Evolutionary conservation across 805 yeast genomes (phyloP).

Genomic region (Clavispora fructus): DNA sequence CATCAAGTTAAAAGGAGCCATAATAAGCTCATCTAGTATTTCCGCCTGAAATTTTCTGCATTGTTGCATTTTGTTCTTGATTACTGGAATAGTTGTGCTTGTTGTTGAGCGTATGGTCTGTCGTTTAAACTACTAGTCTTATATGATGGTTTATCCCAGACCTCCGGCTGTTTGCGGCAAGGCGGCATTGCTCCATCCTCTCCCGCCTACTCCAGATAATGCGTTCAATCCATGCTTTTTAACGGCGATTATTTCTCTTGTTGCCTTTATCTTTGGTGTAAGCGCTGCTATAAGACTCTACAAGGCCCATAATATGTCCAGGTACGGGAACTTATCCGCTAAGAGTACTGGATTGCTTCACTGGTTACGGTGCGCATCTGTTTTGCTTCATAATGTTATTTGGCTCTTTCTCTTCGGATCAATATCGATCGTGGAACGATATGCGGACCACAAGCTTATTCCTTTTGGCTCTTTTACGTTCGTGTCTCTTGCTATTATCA

Average conservation of each 20-base stretch:
- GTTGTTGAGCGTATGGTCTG: neutral
- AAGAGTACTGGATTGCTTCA: conserved; percentile 24
- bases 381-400: conserved; percentile 14
- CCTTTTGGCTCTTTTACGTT: conserved; percentile 9
- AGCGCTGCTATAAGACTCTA: conserved; percentile 1
- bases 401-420: conserved; percentile 11
- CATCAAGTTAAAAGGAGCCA: too few relatives aligned
- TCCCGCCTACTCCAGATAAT: conserved; percentile 22
- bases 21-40: too few relatives aligned
- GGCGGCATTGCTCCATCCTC: conserved; percentile 13
- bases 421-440: conserved; percentile 19
- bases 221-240: conserved; percentile 34
- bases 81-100: too few relatives aligned
- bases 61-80: too few relatives aligned
- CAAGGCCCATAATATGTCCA: neutral
- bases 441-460: conserved; percentile 16
- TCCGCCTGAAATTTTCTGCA: too few relatives aligned
- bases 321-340: conserved; percentile 16
- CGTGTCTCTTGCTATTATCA: conserved; percentile 16
- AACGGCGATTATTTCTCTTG: conserved; percentile 8
- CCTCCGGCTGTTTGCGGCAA: conserved; percentile 10
- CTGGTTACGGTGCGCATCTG: conserved; percentile 16
- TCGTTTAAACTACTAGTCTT: neutral
- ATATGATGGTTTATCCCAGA: neutral
- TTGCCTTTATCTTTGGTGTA: conserved; percentile 6